Conservation (phyloP, 306 rosid genomes). For the Ceratonia siliqua region DNA sequence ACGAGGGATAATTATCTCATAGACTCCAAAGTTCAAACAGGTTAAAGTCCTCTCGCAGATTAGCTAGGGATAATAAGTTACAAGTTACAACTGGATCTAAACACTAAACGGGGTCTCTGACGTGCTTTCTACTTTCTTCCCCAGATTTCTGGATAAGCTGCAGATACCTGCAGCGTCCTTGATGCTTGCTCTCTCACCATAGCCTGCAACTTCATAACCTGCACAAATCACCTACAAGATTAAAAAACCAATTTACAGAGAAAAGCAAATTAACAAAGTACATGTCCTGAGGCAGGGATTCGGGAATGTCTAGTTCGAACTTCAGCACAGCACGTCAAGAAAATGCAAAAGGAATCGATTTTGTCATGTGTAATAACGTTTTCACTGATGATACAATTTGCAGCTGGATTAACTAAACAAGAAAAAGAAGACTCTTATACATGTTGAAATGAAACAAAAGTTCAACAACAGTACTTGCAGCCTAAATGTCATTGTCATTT, state of each 20-base stretch:
- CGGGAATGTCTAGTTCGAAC: conserved; percentile 15
- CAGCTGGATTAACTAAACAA: background rate
- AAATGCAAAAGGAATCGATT: background rate
- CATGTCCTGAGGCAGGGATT: background rate
- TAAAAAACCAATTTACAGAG: too few species aligned
- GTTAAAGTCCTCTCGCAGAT: too few species aligned
- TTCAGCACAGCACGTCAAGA: background rate
- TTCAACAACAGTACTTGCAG: background rate
- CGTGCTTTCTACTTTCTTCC: conserved; percentile 61
- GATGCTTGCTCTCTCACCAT: conserved; percentile 64
- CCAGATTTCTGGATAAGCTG: conserved; percentile 50
- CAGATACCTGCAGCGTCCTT: conserved; percentile 60
- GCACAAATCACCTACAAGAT: background rate
- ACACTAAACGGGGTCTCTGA: conserved; percentile 35
- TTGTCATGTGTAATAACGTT: too few species aligned
- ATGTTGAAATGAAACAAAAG: background rate
- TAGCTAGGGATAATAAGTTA: too few species aligned
- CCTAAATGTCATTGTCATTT: background rate
- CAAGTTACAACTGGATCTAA: too few species aligned
- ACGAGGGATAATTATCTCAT: too few species aligned
- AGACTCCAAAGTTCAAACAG: too few species aligned
- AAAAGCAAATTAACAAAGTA: too few species aligned
- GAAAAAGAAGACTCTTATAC: background rate
- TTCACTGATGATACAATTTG: background rate
- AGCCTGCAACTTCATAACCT: conserved; percentile 72